Percentiles rank a stretch among this genome's conserved stretches.
These are phyloP conservation scores for Thelonectria rubi DNA, from an alignment of 2,329 filamentous ascomycete genomes.

Conservation along the genomic window DNA sequence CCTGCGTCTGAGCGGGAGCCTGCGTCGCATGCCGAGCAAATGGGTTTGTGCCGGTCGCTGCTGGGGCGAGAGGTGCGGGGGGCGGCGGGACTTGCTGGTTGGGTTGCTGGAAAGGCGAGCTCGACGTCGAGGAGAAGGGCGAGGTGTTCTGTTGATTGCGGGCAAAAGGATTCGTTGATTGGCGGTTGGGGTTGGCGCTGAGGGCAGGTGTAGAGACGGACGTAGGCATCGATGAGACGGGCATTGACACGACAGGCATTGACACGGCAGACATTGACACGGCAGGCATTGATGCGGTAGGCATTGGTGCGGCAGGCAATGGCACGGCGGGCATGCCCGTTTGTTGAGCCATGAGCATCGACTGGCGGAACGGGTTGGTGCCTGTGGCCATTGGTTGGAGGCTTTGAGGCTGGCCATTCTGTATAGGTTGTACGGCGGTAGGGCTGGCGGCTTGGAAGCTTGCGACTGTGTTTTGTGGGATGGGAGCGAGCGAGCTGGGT, in stretches of 20 bases:
- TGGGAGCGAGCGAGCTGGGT: slow-evolving; percentile 60
- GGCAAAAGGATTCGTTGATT: slow-evolving; percentile 89
- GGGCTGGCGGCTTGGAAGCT: slow-evolving; percentile 47
- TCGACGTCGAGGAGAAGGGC: slow-evolving; percentile 47
- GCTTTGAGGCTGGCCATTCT: slow-evolving; percentile 35
- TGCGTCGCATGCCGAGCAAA: slow-evolving; percentile 59
- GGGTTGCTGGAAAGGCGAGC: slow-evolving; percentile 55
- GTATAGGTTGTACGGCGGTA: slow-evolving; percentile 32
- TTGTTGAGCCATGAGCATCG: slow-evolving; percentile 75
- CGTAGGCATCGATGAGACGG: slow-evolving; percentile 47
- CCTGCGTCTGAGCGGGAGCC: slow-evolving; percentile 42
- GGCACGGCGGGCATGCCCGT: slow-evolving; percentile 54
- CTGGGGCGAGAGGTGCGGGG: slow-evolving; percentile 55
- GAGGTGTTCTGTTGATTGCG: slow-evolving; percentile 62
- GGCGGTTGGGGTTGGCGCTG: slow-evolving; percentile 53
- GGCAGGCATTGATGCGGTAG: slow-evolving; percentile 34
- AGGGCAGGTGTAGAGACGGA: slow-evolving; percentile 54
- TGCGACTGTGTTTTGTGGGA: slow-evolving; percentile 63
- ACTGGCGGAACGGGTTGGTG: slow-evolving; percentile 95
- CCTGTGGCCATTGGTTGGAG: slow-evolving; percentile 44
- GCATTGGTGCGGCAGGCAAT: slow-evolving; percentile 45
- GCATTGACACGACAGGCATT: slow-evolving; percentile 32
- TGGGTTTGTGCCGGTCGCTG: slow-evolving; percentile 67
- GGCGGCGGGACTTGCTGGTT: slow-evolving; percentile 31
- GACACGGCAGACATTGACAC: slow-evolving; percentile 46